These are phyloP conservation scores for Leccinellum rugosiceps DNA, from an alignment of 768 basidiomycete genomes.

Conservation along the genomic window DNA sequence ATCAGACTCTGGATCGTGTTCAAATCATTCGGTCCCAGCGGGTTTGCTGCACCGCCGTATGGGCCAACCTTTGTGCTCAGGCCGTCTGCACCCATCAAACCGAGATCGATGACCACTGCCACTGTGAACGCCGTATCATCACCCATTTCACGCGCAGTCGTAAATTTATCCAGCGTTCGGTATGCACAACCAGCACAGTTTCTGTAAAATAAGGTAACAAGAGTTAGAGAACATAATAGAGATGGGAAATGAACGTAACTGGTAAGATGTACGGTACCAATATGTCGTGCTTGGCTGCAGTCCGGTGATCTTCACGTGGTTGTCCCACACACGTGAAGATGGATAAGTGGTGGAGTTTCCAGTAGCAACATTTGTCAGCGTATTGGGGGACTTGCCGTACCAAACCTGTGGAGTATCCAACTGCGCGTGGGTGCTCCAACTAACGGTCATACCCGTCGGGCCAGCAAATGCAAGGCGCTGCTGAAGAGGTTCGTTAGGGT, in stretches of 20 bases:
- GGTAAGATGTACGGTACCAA: slow-evolving; percentile 28
- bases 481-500: slow-evolving; percentile 28
- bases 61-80: slow-evolving; percentile 30
- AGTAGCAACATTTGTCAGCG: slow-evolving; percentile 17
- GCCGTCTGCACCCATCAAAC: slow-evolving; percentile 27
- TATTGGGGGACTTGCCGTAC: slow-evolving; percentile 20
- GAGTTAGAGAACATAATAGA: background rate
- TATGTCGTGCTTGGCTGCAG: slow-evolving; percentile 24
- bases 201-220: slow-evolving; percentile 2
- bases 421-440: slow-evolving; percentile 23
- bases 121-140: slow-evolving; percentile 20
- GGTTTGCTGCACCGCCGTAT: slow-evolving; percentile 17
- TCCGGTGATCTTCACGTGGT: slow-evolving; percentile 27
- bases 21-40: slow-evolving; percentile 24
- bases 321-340: slow-evolving; percentile 26
- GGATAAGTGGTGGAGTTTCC: slow-evolving; percentile 24
- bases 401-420: slow-evolving; percentile 24
- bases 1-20: slow-evolving; percentile 30
- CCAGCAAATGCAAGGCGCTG: slow-evolving; percentile 26
- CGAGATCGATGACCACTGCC: slow-evolving; percentile 26
- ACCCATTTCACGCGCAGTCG: slow-evolving; percentile 19
- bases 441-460: slow-evolving; percentile 25
- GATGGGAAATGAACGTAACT: slow-evolving; percentile 10
- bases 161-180: slow-evolving; percentile 23
- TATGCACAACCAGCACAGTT: slow-evolving; percentile 29